Conservation (phyloP, 192 early-diverging fungal species). For the Backusella westeae region DNA sequence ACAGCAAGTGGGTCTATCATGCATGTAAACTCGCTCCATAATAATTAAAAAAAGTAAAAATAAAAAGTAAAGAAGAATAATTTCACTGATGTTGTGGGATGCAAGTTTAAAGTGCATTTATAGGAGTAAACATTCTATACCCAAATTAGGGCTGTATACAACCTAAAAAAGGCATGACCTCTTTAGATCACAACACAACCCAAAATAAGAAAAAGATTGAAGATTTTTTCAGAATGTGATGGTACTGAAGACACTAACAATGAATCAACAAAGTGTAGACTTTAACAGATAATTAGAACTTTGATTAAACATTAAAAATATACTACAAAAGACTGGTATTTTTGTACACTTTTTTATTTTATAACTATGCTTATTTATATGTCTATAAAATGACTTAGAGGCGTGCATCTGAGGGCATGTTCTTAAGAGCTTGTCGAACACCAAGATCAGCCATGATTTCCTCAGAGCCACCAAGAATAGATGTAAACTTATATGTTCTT, state of each 20-base stretch:
- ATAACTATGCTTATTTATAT: neutral
- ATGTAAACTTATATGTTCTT: conserved; percentile 52
- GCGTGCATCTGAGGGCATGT: conserved; percentile 31
- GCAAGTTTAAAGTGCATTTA: neutral
- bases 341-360: neutral
- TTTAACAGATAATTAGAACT: neutral
- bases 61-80: neutral
- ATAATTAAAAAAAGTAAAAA: neutral
- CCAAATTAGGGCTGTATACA: neutral
- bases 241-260: neutral
- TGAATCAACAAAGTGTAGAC: neutral
- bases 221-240: neutral
- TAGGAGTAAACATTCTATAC: neutral
- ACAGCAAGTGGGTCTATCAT: neutral
- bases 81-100: neutral
- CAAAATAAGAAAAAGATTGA: neutral
- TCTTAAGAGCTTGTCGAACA: conserved; percentile 32
- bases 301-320: neutral
- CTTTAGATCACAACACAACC: neutral
- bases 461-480: conserved; percentile 42
- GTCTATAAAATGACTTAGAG: conserved; percentile 2
- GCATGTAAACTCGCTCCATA: neutral
- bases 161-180: neutral
- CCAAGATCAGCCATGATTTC: conserved; percentile 56
- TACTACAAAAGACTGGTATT: no score